A percentile compares a stretch with the other conserved stretches of the same genome.
phyloP scores from a whole-genome alignment of 495 filamentous ascomycete species.

The Parachaetomium inaequale region DNA sequence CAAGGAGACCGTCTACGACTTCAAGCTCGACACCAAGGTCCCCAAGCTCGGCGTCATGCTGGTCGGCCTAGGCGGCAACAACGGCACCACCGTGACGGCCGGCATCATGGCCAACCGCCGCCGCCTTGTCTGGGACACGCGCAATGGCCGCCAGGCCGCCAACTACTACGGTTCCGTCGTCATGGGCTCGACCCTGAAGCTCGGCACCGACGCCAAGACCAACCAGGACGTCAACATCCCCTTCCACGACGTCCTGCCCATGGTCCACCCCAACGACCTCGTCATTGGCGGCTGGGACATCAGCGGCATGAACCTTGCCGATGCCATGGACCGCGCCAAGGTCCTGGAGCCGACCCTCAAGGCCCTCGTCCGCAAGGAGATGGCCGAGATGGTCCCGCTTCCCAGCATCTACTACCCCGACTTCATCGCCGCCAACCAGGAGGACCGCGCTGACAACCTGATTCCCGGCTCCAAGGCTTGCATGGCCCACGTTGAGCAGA shows the following conservation, averaged over 20 bases:
- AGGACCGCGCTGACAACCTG: conserved; percentile 91
- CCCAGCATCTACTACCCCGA: conserved; percentile 98
- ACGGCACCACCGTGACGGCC: conserved; percentile 93
- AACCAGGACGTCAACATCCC: conserved; percentile 92
- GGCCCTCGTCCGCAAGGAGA: conserved; percentile 82
- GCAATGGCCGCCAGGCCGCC: conserved; percentile 74
- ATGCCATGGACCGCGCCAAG: conserved; percentile 91
- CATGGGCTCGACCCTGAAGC: conserved; percentile 95
- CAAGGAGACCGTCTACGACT: conserved; percentile 88
- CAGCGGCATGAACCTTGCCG: conserved; percentile 78
- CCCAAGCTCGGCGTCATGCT: conserved; percentile 96
- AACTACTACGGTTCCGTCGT: conserved; percentile 98
- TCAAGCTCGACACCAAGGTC: conserved; percentile 93
- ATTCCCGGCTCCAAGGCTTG: conserved; percentile 78
- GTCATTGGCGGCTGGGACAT: conserved; percentile 98
- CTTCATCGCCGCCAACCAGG: conserved; percentile 98
- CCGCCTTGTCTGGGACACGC: conserved; percentile 84
- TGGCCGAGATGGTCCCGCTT: conserved; percentile 83
- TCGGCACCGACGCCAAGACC: conserved; percentile 81
- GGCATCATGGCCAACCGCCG: conserved; percentile 95
- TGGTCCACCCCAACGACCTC: conserved; percentile 97
- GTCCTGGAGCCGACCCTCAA: conserved; percentile 94
- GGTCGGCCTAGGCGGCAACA: conserved; percentile 98
- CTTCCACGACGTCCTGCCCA: conserved; percentile 89
- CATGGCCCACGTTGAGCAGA: conserved; percentile 83